Evolutionary conservation across 1,284 basidiomycete species (phyloP).

Genomic region (Cryptococcus wingfieldii): DNA sequence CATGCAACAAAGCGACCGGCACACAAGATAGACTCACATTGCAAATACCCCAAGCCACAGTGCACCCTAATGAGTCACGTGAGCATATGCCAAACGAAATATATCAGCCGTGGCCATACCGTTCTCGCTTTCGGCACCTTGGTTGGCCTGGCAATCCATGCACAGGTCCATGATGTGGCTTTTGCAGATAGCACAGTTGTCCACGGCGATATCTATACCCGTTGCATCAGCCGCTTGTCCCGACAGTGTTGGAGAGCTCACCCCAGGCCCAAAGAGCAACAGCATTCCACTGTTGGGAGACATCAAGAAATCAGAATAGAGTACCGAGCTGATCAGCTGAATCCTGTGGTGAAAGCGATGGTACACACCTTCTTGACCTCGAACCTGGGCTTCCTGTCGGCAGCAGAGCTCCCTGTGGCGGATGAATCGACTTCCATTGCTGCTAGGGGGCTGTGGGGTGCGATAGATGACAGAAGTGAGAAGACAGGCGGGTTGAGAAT

Average conservation of each 20-base stretch:
- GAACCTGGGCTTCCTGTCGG: slow-evolving; percentile 63
- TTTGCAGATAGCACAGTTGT: slow-evolving; percentile 92
- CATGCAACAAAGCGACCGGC: not conserved
- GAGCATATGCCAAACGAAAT: not conserved
- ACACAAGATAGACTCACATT: slow-evolving; percentile 62
- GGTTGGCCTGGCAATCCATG: slow-evolving; percentile 99
- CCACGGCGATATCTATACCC: slow-evolving; percentile 78
- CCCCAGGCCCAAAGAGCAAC: slow-evolving; percentile 96
- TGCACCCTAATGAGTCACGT: slow-evolving; percentile 64
- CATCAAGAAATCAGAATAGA: slow-evolving; percentile 6
- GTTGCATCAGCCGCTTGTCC: not conserved
- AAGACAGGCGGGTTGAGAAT: too few species aligned
- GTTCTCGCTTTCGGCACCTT: slow-evolving; percentile 82
- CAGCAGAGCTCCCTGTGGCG: slow-evolving; percentile 15
- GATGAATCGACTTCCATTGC: slow-evolving; percentile 52
- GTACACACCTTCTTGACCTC: slow-evolving; percentile 86
- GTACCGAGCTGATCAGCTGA: not conserved
- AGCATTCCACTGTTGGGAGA: slow-evolving; percentile 75
- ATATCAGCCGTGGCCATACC: slow-evolving; percentile 17
- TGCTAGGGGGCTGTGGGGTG: not conserved
- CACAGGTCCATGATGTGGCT: slow-evolving; percentile 98
- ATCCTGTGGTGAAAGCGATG: not conserved
- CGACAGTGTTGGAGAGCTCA: slow-evolving; percentile 45
- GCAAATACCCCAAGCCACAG: slow-evolving; percentile 98
- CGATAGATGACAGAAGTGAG: too few species aligned